Percentiles rank a stretch among this genome's conserved stretches.
Conservation (phyloP, 2,329 filamentous ascomycete species). For the Aspergillus sergii region DNA sequence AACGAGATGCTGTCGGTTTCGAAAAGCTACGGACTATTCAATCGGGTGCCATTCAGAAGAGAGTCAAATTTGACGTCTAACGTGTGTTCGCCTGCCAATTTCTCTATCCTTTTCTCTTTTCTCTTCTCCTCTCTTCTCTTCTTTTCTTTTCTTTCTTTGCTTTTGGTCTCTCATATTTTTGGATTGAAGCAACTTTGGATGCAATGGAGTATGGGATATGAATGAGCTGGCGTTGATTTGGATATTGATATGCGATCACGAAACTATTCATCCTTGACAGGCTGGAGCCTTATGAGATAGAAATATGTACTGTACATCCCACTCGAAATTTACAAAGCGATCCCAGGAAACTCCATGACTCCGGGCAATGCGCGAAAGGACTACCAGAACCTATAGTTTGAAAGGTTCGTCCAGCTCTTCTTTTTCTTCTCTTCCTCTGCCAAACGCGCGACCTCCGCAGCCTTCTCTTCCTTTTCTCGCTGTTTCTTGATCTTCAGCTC, state of each 20-base stretch:
- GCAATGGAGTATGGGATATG: conserved; percentile 8
- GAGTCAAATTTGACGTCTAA: conserved; percentile 44
- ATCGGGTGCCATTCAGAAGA: conserved; percentile 38
- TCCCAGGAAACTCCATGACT: conserved; percentile 36
- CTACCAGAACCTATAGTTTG: conserved; percentile 53
- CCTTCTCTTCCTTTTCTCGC: conserved; percentile 47
- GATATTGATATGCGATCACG: conserved; percentile 18
- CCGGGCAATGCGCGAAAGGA: conserved; percentile 24
- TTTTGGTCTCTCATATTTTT: neutral
- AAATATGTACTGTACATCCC: conserved; percentile 27
- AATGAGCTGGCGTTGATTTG: conserved; percentile 12
- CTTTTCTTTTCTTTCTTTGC: conserved; percentile 1
- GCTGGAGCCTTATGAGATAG: conserved; percentile 15
- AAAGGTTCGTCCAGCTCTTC: conserved; percentile 47
- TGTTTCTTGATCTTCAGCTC: conserved; percentile 70
- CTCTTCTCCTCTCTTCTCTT: neutral
- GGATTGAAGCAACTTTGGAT: conserved; percentile 5
- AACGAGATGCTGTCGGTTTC: conserved; percentile 41
- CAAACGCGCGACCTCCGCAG: conserved; percentile 37
- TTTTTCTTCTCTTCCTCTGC: conserved; percentile 43
- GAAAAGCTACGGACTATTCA: conserved; percentile 32
- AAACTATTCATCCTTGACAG: conserved; percentile 10
- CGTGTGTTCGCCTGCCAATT: neutral
- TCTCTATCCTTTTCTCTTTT: neutral
- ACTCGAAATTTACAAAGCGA: conserved; percentile 27